Base-by-base conservation (phyloP, 148 eudicot species). In the Polygonum aviculare region DNA sequence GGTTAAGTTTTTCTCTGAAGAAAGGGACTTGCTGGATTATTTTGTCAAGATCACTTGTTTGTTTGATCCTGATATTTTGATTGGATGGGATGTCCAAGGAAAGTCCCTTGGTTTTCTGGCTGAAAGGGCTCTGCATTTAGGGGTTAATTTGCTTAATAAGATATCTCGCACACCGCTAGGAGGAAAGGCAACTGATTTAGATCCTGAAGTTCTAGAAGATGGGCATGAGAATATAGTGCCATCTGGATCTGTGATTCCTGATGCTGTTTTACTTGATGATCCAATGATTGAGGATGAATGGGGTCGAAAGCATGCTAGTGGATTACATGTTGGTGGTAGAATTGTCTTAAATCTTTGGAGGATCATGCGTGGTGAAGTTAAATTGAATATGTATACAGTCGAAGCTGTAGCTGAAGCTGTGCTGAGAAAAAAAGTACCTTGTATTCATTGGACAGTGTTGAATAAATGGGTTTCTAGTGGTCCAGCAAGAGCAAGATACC, bases 221-320 rank as follows among this genome's bases (percentile, higher is more conserved):
- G 88, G 78, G 80, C 83, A 49, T 73, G 57, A n/a, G 57, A 85
- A 78, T 77, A 84, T 73, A 75, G 80, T 79, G 70, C 74, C 78
- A 74, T 78, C 85, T 65, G 91, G 85, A 55, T 80, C 88, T 59
- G 52, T 84, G 80, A 74, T 65, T 52, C 73, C 91, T 83, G 94
- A 89, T 65, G 67, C 88, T 63, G 74, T 75, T 77, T 71, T 79
- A 62, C 77, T 57, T 75, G 91, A 88, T 77, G 83, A 83, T 74
- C 57, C 85, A 59, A 74, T 95, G 78, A 90, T 90, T 78, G 94
- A 92, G 79, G 99, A 95, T 54, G 99, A 95, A 77, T 95, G 99
- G 99, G 99, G 98, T 18, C 82, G 99, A 80, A 95, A 97, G 77
- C 99, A 95, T 87, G 96, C 89, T 22, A 95, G 99, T 75, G 99